Percentiles rank a stretch among this genome's conserved stretches.
phyloP scores from a whole-genome alignment of 2,329 filamentous ascomycete species.

The Canariomyces notabilis region DNA sequence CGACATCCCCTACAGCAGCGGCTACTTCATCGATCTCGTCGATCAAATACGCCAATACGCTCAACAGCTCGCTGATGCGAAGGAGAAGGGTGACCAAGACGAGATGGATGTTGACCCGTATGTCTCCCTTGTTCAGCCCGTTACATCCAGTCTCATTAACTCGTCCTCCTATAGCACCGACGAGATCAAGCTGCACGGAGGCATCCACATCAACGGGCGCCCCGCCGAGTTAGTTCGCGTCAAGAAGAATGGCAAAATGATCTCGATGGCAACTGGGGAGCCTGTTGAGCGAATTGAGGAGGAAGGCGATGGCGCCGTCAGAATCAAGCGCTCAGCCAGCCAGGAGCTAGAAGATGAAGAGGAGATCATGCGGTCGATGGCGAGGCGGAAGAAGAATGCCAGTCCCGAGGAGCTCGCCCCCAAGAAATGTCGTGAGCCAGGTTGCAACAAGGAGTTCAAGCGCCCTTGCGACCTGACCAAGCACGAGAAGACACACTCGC shows the following conservation, averaged over 20 bases:
- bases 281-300: constrained; percentile 52
- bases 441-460: constrained; percentile 89
- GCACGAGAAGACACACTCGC: constrained; percentile 95
- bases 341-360: constrained; percentile 73
- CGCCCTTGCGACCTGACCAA: constrained; percentile 96
- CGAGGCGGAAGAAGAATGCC: constrained; percentile 88
- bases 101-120: constrained; percentile 57
- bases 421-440: constrained; percentile 68
- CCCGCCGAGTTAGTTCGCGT: constrained; percentile 80
- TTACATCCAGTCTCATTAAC: constrained; percentile 10
- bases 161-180: constrained; percentile 42
- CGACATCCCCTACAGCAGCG: constrained; percentile 89
- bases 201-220: constrained; percentile 73
- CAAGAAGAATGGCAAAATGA: constrained; percentile 71
- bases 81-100: constrained; percentile 58
- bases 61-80: constrained; percentile 70
- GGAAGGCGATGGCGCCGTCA: constrained; percentile 42
- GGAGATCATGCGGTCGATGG: constrained; percentile 86
- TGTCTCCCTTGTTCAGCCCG: constrained; percentile 28
- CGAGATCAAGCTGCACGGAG: constrained; percentile 74
- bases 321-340: constrained; percentile 62
- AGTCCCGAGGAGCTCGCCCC: constrained; percentile 76
- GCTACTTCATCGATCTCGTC: constrained; percentile 94
- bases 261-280: constrained; percentile 70
- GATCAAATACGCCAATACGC: constrained; percentile 91